phyloP scores from a whole-genome alignment of 148 eudicot genomes.

The Oxyria digyna region DNA sequence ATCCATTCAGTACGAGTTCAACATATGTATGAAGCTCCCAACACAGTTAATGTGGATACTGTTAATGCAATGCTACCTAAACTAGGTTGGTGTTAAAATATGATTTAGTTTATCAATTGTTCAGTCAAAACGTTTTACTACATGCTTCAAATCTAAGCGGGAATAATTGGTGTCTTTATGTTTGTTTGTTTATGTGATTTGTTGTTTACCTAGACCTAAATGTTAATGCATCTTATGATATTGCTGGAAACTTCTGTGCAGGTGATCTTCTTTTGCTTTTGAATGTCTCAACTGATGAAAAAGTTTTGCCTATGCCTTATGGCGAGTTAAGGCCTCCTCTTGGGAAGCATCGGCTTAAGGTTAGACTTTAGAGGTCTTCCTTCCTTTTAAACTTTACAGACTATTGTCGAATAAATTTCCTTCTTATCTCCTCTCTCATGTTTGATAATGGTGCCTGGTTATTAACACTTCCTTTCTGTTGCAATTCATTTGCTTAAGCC shows the following conservation, averaged over 20 bases:
- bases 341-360: conserved; percentile 95
- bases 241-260: conserved; percentile 18
- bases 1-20: conserved; percentile 71
- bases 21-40: conserved; percentile 66
- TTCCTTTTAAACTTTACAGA: neutral
- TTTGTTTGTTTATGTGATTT: neutral
- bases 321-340: conserved; percentile 92
- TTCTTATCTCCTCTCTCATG: neutral
- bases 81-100: conserved; percentile 59
- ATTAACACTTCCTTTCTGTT: neutral
- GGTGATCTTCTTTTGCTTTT: conserved; percentile 78
- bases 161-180: neutral
- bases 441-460: conserved; percentile 5
- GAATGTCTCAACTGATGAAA: conserved; percentile 78
- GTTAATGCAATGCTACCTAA: conserved; percentile 91
- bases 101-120: neutral
- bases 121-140: neutral
- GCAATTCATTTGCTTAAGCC: neutral
- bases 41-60: conserved; percentile 69
- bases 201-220: neutral
- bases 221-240: neutral
- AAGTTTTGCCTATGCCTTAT: conserved; percentile 78
- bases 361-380: conserved; percentile 18
- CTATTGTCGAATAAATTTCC: neutral
- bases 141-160: neutral